Percentiles rank a stretch among this genome's conserved stretches.
Evolutionary conservation across 768 basidiomycete genomes (phyloP).

Genomic region (Rhodotorula paludigena): DNA sequence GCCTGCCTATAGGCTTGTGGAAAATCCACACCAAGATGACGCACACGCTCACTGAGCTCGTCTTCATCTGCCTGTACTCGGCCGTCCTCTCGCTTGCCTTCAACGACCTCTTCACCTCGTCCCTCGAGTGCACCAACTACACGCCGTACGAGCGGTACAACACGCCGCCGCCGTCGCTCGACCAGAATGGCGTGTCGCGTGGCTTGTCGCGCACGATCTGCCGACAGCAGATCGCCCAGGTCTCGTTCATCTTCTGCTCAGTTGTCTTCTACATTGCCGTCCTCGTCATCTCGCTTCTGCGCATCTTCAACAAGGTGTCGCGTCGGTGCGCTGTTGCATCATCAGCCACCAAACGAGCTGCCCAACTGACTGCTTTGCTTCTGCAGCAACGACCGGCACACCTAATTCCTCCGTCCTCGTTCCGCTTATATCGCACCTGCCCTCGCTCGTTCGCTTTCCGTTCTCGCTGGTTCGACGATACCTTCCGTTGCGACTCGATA

Average conservation of each 20-base stretch:
- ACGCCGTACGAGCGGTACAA: conserved; percentile 43
- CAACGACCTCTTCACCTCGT: conserved; percentile 85
- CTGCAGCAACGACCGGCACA: background rate
- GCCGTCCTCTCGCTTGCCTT: conserved; percentile 79
- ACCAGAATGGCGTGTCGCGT: conserved; percentile 31
- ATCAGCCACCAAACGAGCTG: background rate
- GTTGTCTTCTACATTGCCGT: conserved; percentile 69
- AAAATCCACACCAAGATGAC: conserved; percentile 66
- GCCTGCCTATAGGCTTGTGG: conserved; percentile 87
- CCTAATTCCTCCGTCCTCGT: background rate
- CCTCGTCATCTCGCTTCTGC: conserved; percentile 40
- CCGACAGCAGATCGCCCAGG: conserved; percentile 68
- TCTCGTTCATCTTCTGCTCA: conserved; percentile 70
- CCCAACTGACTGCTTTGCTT: background rate
- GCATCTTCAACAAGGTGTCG: conserved; percentile 36
- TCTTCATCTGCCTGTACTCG: conserved; percentile 88
- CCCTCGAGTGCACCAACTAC: conserved; percentile 65
- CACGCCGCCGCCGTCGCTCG: conserved; percentile 43
- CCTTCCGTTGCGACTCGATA: too few relatives aligned
- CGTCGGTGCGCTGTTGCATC: background rate
- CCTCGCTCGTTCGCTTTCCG: too few relatives aligned
- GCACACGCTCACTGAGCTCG: conserved; percentile 75
- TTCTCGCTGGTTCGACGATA: too few relatives aligned
- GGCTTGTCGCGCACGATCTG: conserved; percentile 57
- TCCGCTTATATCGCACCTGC: too few relatives aligned